phyloP scores from a whole-genome alignment of 176 grass and related monocot genomes.

The Oryza brachyantha region DNA sequence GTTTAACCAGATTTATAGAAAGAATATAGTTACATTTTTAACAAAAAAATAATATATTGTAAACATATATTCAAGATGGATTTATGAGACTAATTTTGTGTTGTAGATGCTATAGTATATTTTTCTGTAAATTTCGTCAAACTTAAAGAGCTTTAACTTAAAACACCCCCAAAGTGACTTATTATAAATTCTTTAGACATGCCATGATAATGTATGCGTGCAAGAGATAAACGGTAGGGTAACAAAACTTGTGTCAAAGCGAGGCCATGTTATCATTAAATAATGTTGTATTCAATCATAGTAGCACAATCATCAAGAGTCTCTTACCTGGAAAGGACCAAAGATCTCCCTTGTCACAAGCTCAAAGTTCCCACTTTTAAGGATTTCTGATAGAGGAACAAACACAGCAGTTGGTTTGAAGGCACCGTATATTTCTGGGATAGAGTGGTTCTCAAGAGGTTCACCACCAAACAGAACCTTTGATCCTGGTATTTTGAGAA shows the following conservation, averaged over 20 bases:
- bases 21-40: too few species aligned
- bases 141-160: too few species aligned
- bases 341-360: conserved; percentile 90
- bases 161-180: too few species aligned
- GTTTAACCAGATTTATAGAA: too few species aligned
- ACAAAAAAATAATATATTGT: too few species aligned
- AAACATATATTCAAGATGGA: too few species aligned
- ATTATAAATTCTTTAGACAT: background rate
- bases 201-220: background rate
- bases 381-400: conserved; percentile 82
- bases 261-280: background rate
- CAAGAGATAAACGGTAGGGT: background rate
- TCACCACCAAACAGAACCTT: conserved; percentile 87
- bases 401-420: conserved; percentile 88
- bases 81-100: too few species aligned
- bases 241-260: background rate
- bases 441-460: conserved; percentile 78
- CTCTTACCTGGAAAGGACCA: conserved; percentile 87
- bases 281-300: background rate
- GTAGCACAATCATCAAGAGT: background rate
- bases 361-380: conserved; percentile 73
- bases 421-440: conserved; percentile 93
- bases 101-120: too few species aligned
- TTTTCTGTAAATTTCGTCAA: too few species aligned
- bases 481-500: conserved; percentile 90